A percentile compares a stretch with the other conserved stretches of the same genome.
These are phyloP conservation scores for Leptosphaerulina australis DNA, from an alignment of 2,329 filamentous ascomycete genomes.

Conservation along the genomic window DNA sequence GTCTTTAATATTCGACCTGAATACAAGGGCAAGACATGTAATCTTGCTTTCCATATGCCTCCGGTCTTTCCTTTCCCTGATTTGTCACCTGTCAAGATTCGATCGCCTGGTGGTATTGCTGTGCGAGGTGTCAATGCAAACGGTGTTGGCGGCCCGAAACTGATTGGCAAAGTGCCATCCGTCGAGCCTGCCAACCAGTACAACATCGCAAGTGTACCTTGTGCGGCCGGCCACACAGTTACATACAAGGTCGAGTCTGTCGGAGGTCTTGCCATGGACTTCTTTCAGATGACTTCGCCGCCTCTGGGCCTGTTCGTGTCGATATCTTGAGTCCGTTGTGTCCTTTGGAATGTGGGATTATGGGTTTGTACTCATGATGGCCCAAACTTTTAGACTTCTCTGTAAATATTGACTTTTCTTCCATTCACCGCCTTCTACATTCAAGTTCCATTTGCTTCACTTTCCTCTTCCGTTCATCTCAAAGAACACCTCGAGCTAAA, in stretches of 20 bases:
- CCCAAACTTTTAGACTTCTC: constrained; percentile 11
- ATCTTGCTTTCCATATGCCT: constrained; percentile 56
- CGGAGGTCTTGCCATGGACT: constrained; percentile 33
- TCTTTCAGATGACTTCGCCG: constrained; percentile 35
- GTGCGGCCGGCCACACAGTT: constrained; percentile 32
- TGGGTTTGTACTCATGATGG: constrained; percentile 10
- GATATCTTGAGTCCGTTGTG: constrained; percentile 6
- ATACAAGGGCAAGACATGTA: constrained; percentile 53
- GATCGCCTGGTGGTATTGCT: constrained; percentile 44
- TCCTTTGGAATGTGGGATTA: not conserved
- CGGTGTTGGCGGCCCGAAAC: constrained; percentile 7
- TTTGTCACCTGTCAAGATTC: constrained; percentile 43
- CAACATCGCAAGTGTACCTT: constrained; percentile 30
- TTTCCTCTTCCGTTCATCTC: too few relatives aligned
- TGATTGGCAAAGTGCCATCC: constrained; percentile 23
- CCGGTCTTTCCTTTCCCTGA: constrained; percentile 38
- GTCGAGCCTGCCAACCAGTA: constrained; percentile 29
- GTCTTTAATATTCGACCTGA: constrained; percentile 54
- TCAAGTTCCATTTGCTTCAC: too few relatives aligned
- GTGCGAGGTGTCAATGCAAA: constrained; percentile 30
- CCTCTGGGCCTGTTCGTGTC: constrained; percentile 34
- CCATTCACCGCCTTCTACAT: too few relatives aligned
- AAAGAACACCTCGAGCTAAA: too few relatives aligned
- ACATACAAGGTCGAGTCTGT: constrained; percentile 32
- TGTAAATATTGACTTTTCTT: constrained; percentile 18